phyloP scores from a whole-genome alignment of 441 rosid genomes.

The Arabidopsis hybrid region DNA sequence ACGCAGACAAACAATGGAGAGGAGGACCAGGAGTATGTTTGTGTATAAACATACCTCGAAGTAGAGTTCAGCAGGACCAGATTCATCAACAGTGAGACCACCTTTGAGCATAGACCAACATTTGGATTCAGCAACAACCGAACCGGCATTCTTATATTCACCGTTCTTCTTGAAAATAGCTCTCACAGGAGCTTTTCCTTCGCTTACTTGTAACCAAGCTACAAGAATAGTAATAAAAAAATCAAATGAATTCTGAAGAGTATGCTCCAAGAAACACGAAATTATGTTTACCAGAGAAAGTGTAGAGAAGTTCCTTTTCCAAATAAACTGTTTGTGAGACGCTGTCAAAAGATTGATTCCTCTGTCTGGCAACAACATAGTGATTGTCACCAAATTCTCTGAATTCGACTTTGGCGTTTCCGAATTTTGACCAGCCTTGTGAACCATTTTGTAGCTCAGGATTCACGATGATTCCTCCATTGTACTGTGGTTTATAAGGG shows the following conservation, averaged over 20 bases:
- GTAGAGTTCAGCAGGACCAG: constrained; percentile 64
- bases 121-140: constrained; percentile 56
- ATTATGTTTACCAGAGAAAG: constrained; percentile 66
- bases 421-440: constrained; percentile 65
- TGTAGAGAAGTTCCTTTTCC: constrained; percentile 52
- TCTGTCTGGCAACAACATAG: constrained; percentile 58
- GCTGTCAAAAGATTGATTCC: constrained; percentile 54
- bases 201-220: constrained; percentile 80
- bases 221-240: constrained; percentile 8
- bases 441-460: constrained; percentile 60
- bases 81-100: constrained; percentile 49
- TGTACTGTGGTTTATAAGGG: constrained; percentile 69
- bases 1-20: neutral
- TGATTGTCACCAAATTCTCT: constrained; percentile 50
- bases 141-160: constrained; percentile 61
- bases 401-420: constrained; percentile 57
- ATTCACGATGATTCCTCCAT: constrained; percentile 75
- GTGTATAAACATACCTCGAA: constrained; percentile 58
- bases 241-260: neutral
- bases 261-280: constrained; percentile 11
- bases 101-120: constrained; percentile 64
- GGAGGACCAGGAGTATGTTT: neutral
- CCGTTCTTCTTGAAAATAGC: constrained; percentile 58
- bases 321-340: constrained; percentile 62
- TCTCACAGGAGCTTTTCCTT: constrained; percentile 51